Evolutionary conservation across 192 early-diverging fungal genomes (phyloP), one percentile per base, ranked within the genome.

Genomic region (Umbelopsis sp.): DNA sequence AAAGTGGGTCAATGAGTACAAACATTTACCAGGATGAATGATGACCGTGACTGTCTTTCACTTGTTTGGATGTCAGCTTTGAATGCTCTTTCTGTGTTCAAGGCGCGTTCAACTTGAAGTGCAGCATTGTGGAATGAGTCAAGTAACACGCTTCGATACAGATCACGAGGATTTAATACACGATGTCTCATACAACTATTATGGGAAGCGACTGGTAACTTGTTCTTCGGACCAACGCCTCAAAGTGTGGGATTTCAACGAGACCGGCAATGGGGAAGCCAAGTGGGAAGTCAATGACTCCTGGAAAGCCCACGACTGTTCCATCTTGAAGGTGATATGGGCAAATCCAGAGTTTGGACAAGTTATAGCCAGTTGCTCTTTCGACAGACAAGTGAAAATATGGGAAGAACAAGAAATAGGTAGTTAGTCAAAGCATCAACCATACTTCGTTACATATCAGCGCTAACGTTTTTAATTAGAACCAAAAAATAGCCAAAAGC

Each of bases 311-410:
- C 97, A 97, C 79, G 96, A 97, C 68, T 86, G 91, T 66, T 92
- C 91, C 2, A 86, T 97, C 21, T 74, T 95, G 15, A 91, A 90
- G 74, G 89, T 93, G n/a, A 83, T 87, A 52, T 98, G 94, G 94
- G 92, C 93, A n/a, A 94, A 96, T 83, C 95, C 97, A n/a, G 97
- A 97, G 75, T 97, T 91, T 81, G 95, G 95, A 4, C 91, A 93
- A 72, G 82, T 97, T 9, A 79, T 98, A 49, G 95, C 95, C 2
- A 90, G 90, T 15, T 96, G 94, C 69, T 95, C 94, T 49, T 94
- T 97, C 74, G 97, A 98, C 78, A 86, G 94, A 48, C 91, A 89
- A 11, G 91, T 97, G 16, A 87, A 87, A 71, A 91, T 98, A 35
- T 98, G 95, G 95, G 94, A 96, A 71, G 95, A 98, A 80, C 87